Evolutionary conservation across 371 early-diverging fungal genomes (phyloP).

Genomic region (Polyrhizophydium stewartii): DNA sequence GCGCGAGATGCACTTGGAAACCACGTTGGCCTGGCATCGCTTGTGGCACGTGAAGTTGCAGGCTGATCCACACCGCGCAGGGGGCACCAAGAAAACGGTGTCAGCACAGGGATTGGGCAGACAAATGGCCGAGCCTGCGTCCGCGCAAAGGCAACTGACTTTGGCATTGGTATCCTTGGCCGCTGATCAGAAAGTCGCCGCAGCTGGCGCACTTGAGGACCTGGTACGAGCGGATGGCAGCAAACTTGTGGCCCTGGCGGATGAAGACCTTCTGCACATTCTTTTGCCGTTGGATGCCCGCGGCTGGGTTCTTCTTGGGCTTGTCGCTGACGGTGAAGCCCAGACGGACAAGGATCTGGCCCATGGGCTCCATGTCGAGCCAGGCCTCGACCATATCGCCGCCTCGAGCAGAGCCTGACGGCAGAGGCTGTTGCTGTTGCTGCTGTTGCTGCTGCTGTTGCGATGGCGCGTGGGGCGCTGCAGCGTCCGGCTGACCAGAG

Average conservation of each 20-base stretch:
- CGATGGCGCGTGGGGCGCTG: neutral
- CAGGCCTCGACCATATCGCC: slow-evolving; percentile 34
- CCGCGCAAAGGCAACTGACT: slow-evolving; percentile 33
- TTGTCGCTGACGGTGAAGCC: slow-evolving; percentile 57
- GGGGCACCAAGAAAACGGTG: neutral
- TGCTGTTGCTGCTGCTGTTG: neutral
- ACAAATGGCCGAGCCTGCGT: neutral
- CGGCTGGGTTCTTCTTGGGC: slow-evolving; percentile 32
- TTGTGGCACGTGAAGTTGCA: slow-evolving; percentile 94
- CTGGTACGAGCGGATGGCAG: slow-evolving; percentile 76
- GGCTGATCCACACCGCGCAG: slow-evolving; percentile 38
- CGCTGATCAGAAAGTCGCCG: slow-evolving; percentile 81
- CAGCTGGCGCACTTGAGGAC: slow-evolving; percentile 94
- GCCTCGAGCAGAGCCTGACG: too few relatives aligned
- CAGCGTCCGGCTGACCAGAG: neutral
- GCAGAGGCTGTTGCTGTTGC: too few relatives aligned
- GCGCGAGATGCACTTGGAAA: slow-evolving; percentile 85
- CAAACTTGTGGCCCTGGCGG: slow-evolving; percentile 87
- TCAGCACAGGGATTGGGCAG: neutral
- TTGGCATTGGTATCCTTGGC: slow-evolving; percentile 86
- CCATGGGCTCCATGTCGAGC: slow-evolving; percentile 91
- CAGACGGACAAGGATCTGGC: slow-evolving; percentile 72
- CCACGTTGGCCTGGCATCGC: slow-evolving; percentile 77
- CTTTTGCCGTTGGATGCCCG: slow-evolving; percentile 75
- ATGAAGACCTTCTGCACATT: slow-evolving; percentile 84